Conservation (phyloP, 192 early-diverging fungal genomes). For the Kappamyces sp. region DNA sequence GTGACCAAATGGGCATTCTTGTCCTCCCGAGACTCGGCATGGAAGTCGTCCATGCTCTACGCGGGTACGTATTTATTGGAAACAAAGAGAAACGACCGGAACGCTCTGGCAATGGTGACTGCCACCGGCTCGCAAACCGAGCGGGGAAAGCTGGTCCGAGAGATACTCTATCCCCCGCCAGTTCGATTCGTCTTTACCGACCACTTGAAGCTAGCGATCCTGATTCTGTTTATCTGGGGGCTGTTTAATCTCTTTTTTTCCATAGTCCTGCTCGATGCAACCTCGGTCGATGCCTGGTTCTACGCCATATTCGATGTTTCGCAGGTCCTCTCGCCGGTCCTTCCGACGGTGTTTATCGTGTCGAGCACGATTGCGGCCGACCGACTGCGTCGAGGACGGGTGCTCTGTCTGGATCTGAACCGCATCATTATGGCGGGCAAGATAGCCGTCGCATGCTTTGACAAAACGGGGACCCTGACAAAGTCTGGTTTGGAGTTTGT, state of each 20-base stretch:
- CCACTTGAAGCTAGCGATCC: constrained; percentile 64
- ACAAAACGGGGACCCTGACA: constrained; percentile 73
- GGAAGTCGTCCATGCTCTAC: constrained; percentile 54
- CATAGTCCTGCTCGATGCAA: constrained; percentile 20
- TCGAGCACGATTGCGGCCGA: constrained; percentile 62
- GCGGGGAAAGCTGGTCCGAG: constrained; percentile 64
- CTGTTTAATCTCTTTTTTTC: constrained; percentile 31
- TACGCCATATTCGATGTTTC: constrained; percentile 67
- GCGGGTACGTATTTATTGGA: constrained; percentile 63
- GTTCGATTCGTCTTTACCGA: constrained; percentile 72
- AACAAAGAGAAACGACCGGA: constrained; percentile 18
- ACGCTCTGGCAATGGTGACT: constrained; percentile 51
- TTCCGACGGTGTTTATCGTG: constrained; percentile 65
- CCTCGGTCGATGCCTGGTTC: constrained; percentile 60
- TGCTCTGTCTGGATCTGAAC: constrained; percentile 64
- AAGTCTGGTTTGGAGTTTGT: constrained; percentile 61
- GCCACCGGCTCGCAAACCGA: constrained; percentile 58
- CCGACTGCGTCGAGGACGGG: constrained; percentile 54
- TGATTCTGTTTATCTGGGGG: constrained; percentile 61
- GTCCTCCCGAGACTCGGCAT: neutral
- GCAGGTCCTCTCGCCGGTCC: constrained; percentile 58
- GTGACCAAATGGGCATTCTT: constrained; percentile 65
- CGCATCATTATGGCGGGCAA: constrained; percentile 67
- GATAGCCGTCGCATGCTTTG: constrained; percentile 67
- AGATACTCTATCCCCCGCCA: constrained; percentile 63